Base-by-base conservation (phyloP, 257 asterid species). In the Solanum chilense region DNA sequence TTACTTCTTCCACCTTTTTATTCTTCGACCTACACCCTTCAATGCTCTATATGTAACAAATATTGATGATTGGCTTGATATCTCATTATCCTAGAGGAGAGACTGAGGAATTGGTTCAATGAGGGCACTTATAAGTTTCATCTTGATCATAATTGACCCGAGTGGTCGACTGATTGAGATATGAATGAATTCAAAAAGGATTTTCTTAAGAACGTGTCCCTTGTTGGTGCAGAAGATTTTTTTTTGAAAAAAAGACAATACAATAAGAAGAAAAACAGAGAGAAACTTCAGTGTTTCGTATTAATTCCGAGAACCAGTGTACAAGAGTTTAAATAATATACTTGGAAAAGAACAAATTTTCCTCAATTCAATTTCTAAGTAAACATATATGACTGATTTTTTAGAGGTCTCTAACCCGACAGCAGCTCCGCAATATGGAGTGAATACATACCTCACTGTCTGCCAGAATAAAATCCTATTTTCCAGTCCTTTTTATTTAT, bases 141-240 rank as follows among this genome's bases (percentile, higher is more conserved):
- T 92, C 23, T 41, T 95, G 78, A 77, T 95, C 9, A 92, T 96
- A 86, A 89, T 96, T 2, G 95, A 94, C 86, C 86, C 87, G 2
- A 69, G 84, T 27, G 92, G 71, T 77, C 96, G 95, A 18, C 88
- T 90, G 1, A 90, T 91, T 39, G 85, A 27, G 93, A 88, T 7
- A 88, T 96, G 87, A 92, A 90, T 23, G 95, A 93, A 52, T 95
- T 94, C 29, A 89, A 95, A 83, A 91, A 88, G 86, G 95, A 31
- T 31, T 31, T 90, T 9, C 64, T 56, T 13, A 88, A 82, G 6
- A 74, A 23, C 25, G 90, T 49, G 18, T 90, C 87, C 73, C 33
- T 76, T 68, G 11, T 41, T 3, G 11, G 45, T 3, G 0, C 45
- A 41, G 9, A 9, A 35, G 39, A 5, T 35, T 5, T 29, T 29